Conservation (phyloP, 73 alveolate genomes). For the Stentor coeruleus region DNA sequence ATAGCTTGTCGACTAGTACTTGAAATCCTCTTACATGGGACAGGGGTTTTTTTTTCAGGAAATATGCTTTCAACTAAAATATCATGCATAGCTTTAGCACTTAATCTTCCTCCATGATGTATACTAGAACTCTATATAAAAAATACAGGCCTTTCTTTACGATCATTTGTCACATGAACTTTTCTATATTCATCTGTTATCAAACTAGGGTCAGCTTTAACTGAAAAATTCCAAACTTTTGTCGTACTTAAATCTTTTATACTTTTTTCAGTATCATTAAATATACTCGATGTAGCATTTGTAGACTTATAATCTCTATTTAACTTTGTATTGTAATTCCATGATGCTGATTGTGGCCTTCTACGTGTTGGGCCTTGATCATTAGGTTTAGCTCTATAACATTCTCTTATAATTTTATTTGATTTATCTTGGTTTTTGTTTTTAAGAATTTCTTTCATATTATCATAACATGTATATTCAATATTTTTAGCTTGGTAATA, state of each 20-base stretch:
- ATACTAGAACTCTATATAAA: not conserved
- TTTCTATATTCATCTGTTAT: not conserved
- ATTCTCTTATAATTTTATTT: not conserved
- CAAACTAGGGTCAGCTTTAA: not conserved
- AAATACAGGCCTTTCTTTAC: not conserved
- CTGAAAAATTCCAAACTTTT: not conserved
- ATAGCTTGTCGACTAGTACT: not conserved
- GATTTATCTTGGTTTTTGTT: no score
- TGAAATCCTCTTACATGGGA: not conserved
- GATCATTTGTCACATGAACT: not conserved
- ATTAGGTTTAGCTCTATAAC: not conserved
- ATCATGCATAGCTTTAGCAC: conserved; percentile 23
- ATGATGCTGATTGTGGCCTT: not conserved
- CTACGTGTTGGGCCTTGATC: not conserved
- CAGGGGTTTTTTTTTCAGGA: not conserved
- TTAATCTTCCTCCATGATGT: not conserved
- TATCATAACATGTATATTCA: not conserved
- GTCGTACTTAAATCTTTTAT: no score
- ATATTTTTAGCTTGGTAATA: not conserved
- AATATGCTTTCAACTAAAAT: not conserved
- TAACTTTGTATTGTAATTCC: not conserved
- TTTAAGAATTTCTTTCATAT: not conserved
- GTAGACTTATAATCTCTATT: no score
- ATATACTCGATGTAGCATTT: not conserved
- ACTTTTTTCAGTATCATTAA: no score